phyloP scores from a whole-genome alignment of 805 yeast genomes.

The Tetrapisispora arboricola region DNA sequence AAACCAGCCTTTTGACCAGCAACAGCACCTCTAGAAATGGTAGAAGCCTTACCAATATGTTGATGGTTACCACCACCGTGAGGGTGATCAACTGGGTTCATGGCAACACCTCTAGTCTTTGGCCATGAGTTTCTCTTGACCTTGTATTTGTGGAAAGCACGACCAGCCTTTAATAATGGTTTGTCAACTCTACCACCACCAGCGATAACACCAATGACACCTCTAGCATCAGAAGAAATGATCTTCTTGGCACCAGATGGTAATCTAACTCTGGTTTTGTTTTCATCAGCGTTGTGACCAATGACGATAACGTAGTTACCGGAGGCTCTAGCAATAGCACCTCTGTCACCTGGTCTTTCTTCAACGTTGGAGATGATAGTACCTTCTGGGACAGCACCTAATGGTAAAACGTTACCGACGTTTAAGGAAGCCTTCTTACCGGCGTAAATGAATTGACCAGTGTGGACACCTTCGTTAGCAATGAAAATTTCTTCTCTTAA shows the following conservation, averaged over 20 bases:
- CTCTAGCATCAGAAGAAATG: conserved; percentile 92
- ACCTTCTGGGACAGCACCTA: conserved; percentile 98
- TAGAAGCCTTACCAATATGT: conserved; percentile 99
- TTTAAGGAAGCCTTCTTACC: conserved; percentile 97
- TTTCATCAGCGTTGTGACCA: conserved; percentile 99
- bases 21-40: conserved; percentile 98
- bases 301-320: conserved; percentile 98
- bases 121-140: conserved; percentile 99
- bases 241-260: conserved; percentile 99
- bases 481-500: conserved; percentile 96
- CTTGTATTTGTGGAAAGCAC: conserved; percentile 99
- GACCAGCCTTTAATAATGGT: conserved; percentile 99
- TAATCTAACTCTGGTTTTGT: conserved; percentile 97
- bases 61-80: conserved; percentile 99
- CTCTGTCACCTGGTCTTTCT: conserved; percentile 99
- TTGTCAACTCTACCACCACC: conserved; percentile 99
- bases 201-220: conserved; percentile 99
- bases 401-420: conserved; percentile 95
- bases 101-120: conserved; percentile 99
- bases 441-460: conserved; percentile 98
- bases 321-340: conserved; percentile 98
- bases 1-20: conserved; percentile 99
- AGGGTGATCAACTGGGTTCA: conserved; percentile 99
- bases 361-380: conserved; percentile 97
- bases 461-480: conserved; percentile 99